A percentile compares a stretch with the other conserved stretches of the same genome.
Evolutionary conservation across 257 asterid species (phyloP).

Genomic region (Fraxinus americana): DNA sequence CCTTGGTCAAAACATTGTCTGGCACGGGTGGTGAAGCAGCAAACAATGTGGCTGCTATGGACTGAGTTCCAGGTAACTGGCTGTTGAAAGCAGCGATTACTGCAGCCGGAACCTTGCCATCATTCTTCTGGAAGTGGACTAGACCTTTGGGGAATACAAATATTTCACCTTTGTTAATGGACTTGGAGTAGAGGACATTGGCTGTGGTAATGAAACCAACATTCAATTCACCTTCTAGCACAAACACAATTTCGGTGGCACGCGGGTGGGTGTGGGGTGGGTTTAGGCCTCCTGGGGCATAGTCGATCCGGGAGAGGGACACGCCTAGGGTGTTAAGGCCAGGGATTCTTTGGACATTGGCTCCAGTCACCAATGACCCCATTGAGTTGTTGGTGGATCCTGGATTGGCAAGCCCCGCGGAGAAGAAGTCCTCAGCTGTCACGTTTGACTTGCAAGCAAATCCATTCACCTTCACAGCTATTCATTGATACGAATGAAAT

Average conservation of each 20-base stretch:
- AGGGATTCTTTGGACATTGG: conserved; percentile 57
- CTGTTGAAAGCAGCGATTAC: conserved; percentile 71
- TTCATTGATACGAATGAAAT: not conserved
- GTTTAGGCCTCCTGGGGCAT: conserved; percentile 67
- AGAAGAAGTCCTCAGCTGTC: conserved; percentile 65
- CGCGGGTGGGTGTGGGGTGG: conserved; percentile 81
- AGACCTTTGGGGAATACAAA: conserved; percentile 66
- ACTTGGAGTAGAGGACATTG: conserved; percentile 51
- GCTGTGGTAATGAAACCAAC: conserved; percentile 77
- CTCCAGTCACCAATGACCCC: conserved; percentile 58
- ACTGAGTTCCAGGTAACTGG: conserved; percentile 74
- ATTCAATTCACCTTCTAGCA: conserved; percentile 53
- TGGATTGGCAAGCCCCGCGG: conserved; percentile 39
- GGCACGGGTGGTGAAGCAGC: conserved; percentile 61
- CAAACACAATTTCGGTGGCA: conserved; percentile 62
- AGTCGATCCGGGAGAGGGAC: conserved; percentile 66
- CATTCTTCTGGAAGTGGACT: conserved; percentile 81
- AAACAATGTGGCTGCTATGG: conserved; percentile 56
- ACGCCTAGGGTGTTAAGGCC: conserved; percentile 84
- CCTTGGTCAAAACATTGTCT: conserved; percentile 56
- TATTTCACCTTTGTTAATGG: conserved; percentile 52
- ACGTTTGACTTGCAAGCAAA: conserved; percentile 49
- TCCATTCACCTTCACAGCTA: conserved; percentile 60
- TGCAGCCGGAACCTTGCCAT: conserved; percentile 46
- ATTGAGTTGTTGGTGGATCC: conserved; percentile 51